Evolutionary conservation across 1,284 basidiomycete genomes (phyloP).

Genomic region (Cryptococcus sp.): DNA sequence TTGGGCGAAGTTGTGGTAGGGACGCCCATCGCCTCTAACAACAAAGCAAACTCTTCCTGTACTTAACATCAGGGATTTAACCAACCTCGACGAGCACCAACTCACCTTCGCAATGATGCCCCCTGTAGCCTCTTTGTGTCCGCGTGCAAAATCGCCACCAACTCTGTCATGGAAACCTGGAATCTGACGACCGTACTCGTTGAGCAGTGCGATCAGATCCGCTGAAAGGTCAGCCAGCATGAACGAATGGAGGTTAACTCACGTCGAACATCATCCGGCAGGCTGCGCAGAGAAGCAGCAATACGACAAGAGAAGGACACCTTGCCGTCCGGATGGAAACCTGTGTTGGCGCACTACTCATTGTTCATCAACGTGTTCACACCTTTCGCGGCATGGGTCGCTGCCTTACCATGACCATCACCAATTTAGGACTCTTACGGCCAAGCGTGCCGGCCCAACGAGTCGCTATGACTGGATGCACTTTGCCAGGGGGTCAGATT

Average conservation of each 20-base stretch:
- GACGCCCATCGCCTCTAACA: constrained; percentile 31
- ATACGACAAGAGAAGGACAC: constrained; percentile 51
- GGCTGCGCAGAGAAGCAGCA: constrained; percentile 29
- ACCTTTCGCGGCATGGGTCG: not conserved
- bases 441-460: constrained; percentile 51
- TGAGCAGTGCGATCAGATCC: constrained; percentile 43
- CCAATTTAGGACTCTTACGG: constrained; percentile 44
- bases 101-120: constrained; percentile 47
- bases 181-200: constrained; percentile 41
- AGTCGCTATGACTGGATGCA: constrained; percentile 53
- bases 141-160: constrained; percentile 50
- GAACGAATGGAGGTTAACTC: constrained; percentile 8
- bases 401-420: constrained; percentile 48
- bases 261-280: constrained; percentile 45
- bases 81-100: not conserved
- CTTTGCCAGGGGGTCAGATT: constrained; percentile 15
- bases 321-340: constrained; percentile 45
- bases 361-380: not conserved
- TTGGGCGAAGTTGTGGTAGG: constrained; percentile 13
- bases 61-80: not conserved
- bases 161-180: constrained; percentile 46
- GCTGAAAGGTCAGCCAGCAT: constrained; percentile 21
- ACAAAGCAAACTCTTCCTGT: constrained; percentile 29
- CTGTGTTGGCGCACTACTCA: constrained; percentile 47
- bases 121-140: constrained; percentile 53